Evolutionary conservation across 2,329 filamentous ascomycete genomes (phyloP), one percentile per base, ranked within the genome.

Genomic region (Aureobasidium zeae): DNA sequence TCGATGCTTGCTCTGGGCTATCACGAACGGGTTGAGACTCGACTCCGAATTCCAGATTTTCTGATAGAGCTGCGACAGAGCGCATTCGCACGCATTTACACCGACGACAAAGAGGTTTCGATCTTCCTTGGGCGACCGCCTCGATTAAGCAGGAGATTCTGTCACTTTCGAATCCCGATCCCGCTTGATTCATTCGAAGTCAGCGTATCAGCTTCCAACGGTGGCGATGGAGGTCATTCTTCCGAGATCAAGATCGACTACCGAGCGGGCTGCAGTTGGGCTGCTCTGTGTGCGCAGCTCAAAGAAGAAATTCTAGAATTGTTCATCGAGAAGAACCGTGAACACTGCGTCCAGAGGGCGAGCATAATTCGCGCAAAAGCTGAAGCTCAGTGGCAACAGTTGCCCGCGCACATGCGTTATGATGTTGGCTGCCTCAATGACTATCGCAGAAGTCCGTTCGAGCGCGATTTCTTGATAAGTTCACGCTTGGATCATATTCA

Each of bases 121-220:
- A 65, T 70, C 1, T 73, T 73, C 41, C 61, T 72, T n/a, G 70
- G 70, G 3, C 61, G 70, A 2, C 70, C 70, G 3, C 67, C 68
- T 3, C 59, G 69, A 2, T 64, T 72, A 28, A 61, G 60, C n/a
- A 57, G 62, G 26, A 59, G 61, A 28, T 70, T 63, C 45, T 69
- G 67, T 50, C 55, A 56, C 3, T 58, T 69, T 25, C 42, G 33
- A 12, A 29, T 49, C 15, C 39, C 45, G 37, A 31, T 32, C 2
- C 28, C 39, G 2, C 8, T 33, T 5, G 38, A 33, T 9, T 32
- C 38, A 1, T 32, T 32, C 3, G 29, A 33, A 12, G 12, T 24
- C 13, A 45, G 29, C 13, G 17, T 8, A 26, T 15, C 20, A 12
- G 28, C 22, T 24, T 32, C 35, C 19, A 31, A 21, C n/a, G 22